Evolutionary conservation across 2,329 filamentous ascomycete species (phyloP), one percentile per base, ranked within the genome.

Genomic region (Colletotrichum tofieldiae): DNA sequence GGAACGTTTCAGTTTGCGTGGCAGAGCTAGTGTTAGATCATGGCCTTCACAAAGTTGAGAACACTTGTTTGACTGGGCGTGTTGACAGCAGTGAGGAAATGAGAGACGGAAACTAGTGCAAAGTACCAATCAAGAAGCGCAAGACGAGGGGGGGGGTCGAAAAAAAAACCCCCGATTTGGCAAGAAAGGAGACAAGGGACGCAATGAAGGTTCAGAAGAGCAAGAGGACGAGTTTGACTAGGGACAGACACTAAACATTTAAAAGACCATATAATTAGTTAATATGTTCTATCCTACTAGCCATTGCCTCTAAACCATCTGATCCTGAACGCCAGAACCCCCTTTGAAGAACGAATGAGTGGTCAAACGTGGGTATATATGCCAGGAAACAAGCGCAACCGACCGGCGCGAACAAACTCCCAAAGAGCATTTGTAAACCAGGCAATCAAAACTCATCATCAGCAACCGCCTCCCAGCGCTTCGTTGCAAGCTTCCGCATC

Each of bases 401-500:
- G 47, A 35, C 52, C 47, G n/a, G 65, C 54, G 59, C 39, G 20
- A 49, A 51, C 29, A 54, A 54, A 55, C 32, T 47, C 49, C 52
- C 23, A 26, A 37, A 39, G 37, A 29, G 37, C n/a, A 52, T n/a
- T 16, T 14, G 9, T 23, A 45, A 35, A 20, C 23, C 32, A 52
- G 41, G 26, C 26, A 47, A 41, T 72, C 59, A 72, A 32, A 69
- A 51, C 9, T 73, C 73, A 32, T 84, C 85, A 20, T 86, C 83
- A 18, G 84, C 81, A 23, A 82, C 82, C n/a, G 35, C 58, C 49
- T 87, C 85, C 88, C 88, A 90, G 72, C 83, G 83, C 77, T 84
- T 86, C 5, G 81, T 76, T 3, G 79, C 82, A 68, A 89, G 74
- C 76, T 84, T 87, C n/a, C 87, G 83, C 74, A 88, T 78, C 80